Conservation (phyloP, 805 yeast species). For the Schizosaccharomyces lindneri region DNA sequence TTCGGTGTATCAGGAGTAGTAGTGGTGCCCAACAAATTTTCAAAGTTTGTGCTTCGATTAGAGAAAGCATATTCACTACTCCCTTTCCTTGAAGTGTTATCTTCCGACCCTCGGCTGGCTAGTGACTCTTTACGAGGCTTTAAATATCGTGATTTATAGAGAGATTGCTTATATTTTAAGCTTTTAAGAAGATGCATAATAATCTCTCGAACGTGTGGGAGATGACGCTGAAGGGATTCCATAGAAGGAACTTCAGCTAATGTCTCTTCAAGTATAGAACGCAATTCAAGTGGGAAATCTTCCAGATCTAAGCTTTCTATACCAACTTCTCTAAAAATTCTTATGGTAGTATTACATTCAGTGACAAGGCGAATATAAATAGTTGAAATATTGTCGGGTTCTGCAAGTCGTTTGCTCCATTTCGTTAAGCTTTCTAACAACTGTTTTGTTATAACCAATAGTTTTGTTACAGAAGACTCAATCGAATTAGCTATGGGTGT, state of each 20-base stretch:
- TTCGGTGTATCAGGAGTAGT: background rate
- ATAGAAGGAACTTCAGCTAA: conserved; percentile 66
- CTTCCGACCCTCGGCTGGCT: too few relatives aligned
- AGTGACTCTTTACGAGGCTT: background rate
- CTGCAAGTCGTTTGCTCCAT: conserved; percentile 68
- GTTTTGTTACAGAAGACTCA: conserved; percentile 53
- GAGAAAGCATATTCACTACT: too few relatives aligned
- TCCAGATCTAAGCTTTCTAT: conserved; percentile 54
- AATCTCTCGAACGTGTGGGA: conserved; percentile 67
- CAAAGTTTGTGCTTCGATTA: too few relatives aligned
- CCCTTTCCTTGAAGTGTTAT: too few relatives aligned
- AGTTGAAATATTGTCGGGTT: conserved; percentile 66
- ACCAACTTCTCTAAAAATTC: conserved; percentile 56
- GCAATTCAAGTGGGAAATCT: conserved; percentile 63
- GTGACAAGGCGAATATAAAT: conserved; percentile 81
- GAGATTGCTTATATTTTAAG: conserved; percentile 52
- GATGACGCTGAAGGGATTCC: conserved; percentile 48
- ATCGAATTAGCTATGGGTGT: conserved; percentile 12
- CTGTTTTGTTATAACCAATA: conserved; percentile 71
- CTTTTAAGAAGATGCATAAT: conserved; percentile 59
- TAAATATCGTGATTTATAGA: background rate
- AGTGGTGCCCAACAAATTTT: too few relatives aligned
- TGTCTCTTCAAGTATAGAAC: conserved; percentile 66
- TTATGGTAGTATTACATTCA: conserved; percentile 66
- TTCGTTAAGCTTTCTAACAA: conserved; percentile 62